phyloP scores from a whole-genome alignment of 495 filamentous ascomycete genomes.

The Lophium mytilinum region DNA sequence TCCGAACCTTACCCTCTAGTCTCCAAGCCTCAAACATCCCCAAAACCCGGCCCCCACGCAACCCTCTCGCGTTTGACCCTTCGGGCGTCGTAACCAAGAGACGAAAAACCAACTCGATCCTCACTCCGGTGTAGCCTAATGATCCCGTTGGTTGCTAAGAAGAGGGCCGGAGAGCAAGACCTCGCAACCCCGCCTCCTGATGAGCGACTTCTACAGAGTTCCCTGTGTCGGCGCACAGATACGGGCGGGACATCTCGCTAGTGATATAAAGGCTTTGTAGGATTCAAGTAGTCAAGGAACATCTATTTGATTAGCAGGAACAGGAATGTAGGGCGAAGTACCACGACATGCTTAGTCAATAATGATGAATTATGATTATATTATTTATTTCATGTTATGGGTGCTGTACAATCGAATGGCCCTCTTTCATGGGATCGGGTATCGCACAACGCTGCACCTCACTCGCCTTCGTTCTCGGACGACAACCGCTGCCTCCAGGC shows the following conservation, averaged over 20 bases:
- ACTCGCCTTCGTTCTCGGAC: too few species aligned
- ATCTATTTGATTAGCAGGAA: too few species aligned
- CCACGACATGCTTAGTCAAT: too few species aligned
- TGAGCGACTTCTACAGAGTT: conserved; percentile 73
- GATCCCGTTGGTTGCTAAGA: conserved; percentile 12
- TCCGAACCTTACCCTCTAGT: background rate
- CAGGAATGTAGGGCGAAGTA: too few species aligned
- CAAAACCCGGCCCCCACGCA: background rate
- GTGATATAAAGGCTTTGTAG: too few species aligned
- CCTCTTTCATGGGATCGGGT: too few species aligned
- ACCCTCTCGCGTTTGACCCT: background rate
- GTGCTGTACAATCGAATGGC: too few species aligned
- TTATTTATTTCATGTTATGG: background rate
- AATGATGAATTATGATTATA: too few species aligned
- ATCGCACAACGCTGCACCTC: too few species aligned
- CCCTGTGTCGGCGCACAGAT: conserved; percentile 83
- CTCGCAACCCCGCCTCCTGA: conserved; percentile 57
- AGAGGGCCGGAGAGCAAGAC: background rate
- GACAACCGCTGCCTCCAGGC: too few species aligned
- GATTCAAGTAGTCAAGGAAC: too few species aligned
- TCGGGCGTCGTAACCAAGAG: too few species aligned
- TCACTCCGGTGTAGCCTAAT: conserved; percentile 12
- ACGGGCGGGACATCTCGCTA: conserved; percentile 91
- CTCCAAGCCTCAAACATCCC: background rate
- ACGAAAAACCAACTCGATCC: conserved; percentile 1